Evolutionary conservation across 1,284 basidiomycete species (phyloP), one percentile per base, ranked within the genome.

Genomic region (Cryptococcus sp.): DNA sequence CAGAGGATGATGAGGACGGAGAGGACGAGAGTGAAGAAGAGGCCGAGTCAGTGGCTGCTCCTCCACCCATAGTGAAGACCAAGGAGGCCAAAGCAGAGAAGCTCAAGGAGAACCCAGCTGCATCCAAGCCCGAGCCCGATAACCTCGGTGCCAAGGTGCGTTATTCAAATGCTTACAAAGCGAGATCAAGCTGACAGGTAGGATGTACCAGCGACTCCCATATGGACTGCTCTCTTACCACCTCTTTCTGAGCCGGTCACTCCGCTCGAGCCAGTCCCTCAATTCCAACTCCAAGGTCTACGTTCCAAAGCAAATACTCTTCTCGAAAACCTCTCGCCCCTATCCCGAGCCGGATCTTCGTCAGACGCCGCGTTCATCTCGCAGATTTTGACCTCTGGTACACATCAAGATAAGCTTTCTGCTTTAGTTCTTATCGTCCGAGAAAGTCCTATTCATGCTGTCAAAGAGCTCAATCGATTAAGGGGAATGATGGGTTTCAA

Each of bases 381-480:
- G 47, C 87, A 88, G 60, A 87, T 97, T 49, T 83, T 94, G 21
- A 79, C 84, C 25, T 85, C 84, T 45, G 93, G 92, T 60, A 98
- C 96, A 1, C 83, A 97, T 19, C 91, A 90, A 22, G 96, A 98
- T 73, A 82, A 91, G 56, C 85, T 98, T 1, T 91, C 90, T 53
- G 96, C 96, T 0, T 79, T 98, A 48, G 91, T 92, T 4, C 78
- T 98, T 25, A 80, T 98, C 46, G 87, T 93, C 16, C 90, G 96
- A 70, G 87, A 86, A 54, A 90, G 88, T 48, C 94, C 96, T 0
- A 63, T 96, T 36, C 92, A 98, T 70, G 94, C 94, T 60, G 82
- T 84, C 21, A 84, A 85, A 56, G 86, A 90, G 4, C 76, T 97
- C 41, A 86, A 90, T 57, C 83, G 79, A 9, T 75, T 97, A 56